A percentile compares a stretch with the other conserved stretches of the same genome.
These are phyloP conservation scores for Hibiscus mutabilis DNA, from an alignment of 345 rosid genomes.

Conservation along the genomic window DNA sequence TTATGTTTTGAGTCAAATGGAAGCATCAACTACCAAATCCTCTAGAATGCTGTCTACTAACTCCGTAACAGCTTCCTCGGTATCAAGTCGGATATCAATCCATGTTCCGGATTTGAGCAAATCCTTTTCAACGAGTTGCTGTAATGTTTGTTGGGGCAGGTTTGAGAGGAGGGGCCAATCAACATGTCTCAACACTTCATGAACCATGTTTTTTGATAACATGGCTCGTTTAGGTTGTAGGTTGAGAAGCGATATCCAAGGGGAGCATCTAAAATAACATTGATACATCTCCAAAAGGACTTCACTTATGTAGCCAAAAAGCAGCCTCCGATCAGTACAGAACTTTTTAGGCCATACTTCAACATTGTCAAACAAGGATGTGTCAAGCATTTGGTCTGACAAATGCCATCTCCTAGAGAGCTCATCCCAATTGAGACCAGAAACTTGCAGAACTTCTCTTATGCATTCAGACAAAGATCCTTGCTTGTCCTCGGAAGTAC, in stretches of 20 bases:
- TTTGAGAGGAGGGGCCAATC: constrained; percentile 34
- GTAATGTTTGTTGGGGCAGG: constrained; percentile 25
- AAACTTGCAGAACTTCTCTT: constrained; percentile 33
- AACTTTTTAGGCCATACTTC: constrained; percentile 21
- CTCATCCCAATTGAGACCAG: constrained; percentile 49
- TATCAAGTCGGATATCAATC: constrained; percentile 36
- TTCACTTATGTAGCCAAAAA: constrained; percentile 52
- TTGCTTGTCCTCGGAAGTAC: constrained; percentile 13
- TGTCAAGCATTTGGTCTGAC: constrained; percentile 33
- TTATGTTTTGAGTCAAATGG: constrained; percentile 19
- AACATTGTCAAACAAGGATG: constrained; percentile 33
- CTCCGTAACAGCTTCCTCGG: constrained; percentile 42
- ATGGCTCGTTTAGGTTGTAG: constrained; percentile 17
- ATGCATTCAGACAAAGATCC: constrained; percentile 33
- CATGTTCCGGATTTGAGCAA: constrained; percentile 39
- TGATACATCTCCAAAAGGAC: constrained; percentile 38
- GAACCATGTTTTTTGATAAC: constrained; percentile 21
- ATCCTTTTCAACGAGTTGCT: constrained; percentile 44
- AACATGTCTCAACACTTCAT: constrained; percentile 41
- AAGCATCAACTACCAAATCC: constrained; percentile 38
- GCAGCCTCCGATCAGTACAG: constrained; percentile 25
- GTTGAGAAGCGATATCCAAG: constrained; percentile 30
- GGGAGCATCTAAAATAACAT: constrained; percentile 31
- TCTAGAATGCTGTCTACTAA: constrained; percentile 42
- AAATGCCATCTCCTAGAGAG: constrained; percentile 28